Conservation (phyloP, 768 basidiomycete species). For the Lyophyllum decastes region DNA sequence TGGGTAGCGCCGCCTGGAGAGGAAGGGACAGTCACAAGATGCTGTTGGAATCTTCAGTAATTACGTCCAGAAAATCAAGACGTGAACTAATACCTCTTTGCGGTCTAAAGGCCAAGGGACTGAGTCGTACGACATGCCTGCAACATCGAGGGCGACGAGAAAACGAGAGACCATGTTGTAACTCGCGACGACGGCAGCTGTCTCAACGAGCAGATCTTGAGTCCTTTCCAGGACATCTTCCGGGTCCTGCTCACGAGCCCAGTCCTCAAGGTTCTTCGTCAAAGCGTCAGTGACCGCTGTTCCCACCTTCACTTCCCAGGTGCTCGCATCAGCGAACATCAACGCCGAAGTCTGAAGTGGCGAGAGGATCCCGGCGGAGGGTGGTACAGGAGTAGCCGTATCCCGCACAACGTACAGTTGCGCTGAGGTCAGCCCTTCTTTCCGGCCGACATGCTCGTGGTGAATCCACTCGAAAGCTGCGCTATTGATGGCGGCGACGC, state of each 20-base stretch:
- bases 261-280: conserved; percentile 34
- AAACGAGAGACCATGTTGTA: conserved; percentile 78
- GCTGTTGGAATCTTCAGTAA: conserved; percentile 24
- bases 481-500: conserved; percentile 50
- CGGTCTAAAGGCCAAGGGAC: conserved; percentile 54
- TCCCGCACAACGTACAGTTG: conserved; percentile 61
- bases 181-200: conserved; percentile 48
- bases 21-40: conserved; percentile 38
- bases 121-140: conserved; percentile 44
- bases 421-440: conserved; percentile 49
- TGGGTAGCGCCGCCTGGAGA: conserved; percentile 28
- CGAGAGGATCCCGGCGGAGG: conserved; percentile 40
- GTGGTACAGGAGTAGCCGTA: conserved; percentile 39
- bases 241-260: conserved; percentile 18
- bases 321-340: conserved; percentile 61
- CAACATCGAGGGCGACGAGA: conserved; percentile 60
- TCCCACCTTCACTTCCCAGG: conserved; percentile 46
- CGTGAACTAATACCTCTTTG: conserved; percentile 34
- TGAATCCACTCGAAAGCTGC: conserved; percentile 60
- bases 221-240: conserved; percentile 29
- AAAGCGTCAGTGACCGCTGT: conserved; percentile 40
- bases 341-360: conserved; percentile 54
- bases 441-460: conserved; percentile 51
- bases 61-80: background rate
- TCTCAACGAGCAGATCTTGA: conserved; percentile 56